Conservation (phyloP, 805 yeast species). For the Candida krabiensis region DNA sequence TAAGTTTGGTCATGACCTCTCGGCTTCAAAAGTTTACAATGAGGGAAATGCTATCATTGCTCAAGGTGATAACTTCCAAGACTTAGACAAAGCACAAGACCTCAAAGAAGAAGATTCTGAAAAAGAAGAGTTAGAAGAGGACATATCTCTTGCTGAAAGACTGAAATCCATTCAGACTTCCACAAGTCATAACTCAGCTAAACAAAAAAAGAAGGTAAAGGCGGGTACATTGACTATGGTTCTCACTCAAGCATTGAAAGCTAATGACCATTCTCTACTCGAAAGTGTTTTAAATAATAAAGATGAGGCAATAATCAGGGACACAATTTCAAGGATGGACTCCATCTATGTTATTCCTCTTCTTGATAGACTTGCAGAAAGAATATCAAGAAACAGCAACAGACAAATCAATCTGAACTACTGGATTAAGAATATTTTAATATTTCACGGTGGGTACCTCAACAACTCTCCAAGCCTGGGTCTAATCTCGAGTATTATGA, state of each 20-base stretch:
- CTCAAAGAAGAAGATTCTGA: constrained; percentile 45
- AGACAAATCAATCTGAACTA: constrained; percentile 50
- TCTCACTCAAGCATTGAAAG: constrained; percentile 83
- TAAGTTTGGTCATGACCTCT: constrained; percentile 49
- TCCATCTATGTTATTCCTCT: constrained; percentile 49
- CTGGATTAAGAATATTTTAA: constrained; percentile 58
- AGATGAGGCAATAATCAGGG: constrained; percentile 49
- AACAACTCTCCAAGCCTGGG: constrained; percentile 47
- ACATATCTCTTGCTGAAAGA: constrained; percentile 52
- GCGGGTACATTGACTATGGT: constrained; percentile 81
- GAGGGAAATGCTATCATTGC: constrained; percentile 63
- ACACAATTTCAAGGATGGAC: constrained; percentile 49
- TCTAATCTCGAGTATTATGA: constrained; percentile 46
- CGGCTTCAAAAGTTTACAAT: constrained; percentile 54
- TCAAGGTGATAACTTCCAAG: constrained; percentile 62
- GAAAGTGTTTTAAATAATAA: constrained; percentile 73
- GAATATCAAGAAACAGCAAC: constrained; percentile 49
- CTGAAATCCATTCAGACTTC: constrained; percentile 34
- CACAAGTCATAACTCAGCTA: constrained; percentile 19
- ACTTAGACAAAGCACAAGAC: constrained; percentile 49
- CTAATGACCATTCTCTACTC: constrained; percentile 81
- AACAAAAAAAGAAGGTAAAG: constrained; percentile 49
- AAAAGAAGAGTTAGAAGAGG: constrained; percentile 23
- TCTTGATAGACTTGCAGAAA: constrained; percentile 52
- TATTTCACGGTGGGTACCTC: constrained; percentile 54